A percentile compares a stretch with the other conserved stretches of the same genome.
phyloP scores from a whole-genome alignment of 169 alveolate species.

The Plasmodium billcollinsi region DNA sequence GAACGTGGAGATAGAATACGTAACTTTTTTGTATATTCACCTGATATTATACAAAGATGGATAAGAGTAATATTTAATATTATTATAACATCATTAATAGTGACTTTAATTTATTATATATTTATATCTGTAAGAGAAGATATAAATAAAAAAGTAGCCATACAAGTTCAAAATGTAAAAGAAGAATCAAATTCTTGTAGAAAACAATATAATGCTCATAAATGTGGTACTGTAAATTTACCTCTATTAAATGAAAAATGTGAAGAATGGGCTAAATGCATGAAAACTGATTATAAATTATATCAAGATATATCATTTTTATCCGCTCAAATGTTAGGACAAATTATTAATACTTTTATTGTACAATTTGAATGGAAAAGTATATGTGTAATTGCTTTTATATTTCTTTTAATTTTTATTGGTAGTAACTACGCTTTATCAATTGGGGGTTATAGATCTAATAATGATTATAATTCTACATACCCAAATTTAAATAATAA shows the following conservation, averaged over 20 bases:
- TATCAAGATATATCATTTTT: constrained; percentile 73
- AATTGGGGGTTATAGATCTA: constrained; percentile 36
- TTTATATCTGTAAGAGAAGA: constrained; percentile 71
- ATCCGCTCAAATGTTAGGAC: constrained; percentile 76
- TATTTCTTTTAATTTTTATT: constrained; percentile 70
- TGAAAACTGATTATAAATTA: constrained; percentile 68
- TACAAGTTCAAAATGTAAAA: constrained; percentile 67
- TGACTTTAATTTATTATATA: constrained; percentile 54
- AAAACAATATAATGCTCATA: constrained; percentile 72
- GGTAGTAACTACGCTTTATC: constrained; percentile 77
- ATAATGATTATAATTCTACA: constrained; percentile 1
- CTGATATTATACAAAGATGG: constrained; percentile 77
- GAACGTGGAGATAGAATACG: constrained; percentile 8
- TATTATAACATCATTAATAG: constrained; percentile 65
- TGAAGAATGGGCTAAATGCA: constrained; percentile 75
- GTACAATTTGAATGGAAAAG: constrained; percentile 78
- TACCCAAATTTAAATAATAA: constrained; percentile 8
- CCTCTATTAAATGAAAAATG: constrained; percentile 73
- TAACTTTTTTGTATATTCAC: constrained; percentile 54
- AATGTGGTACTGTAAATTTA: constrained; percentile 75
- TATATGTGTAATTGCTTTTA: constrained; percentile 75
- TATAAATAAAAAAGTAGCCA: constrained; percentile 71
- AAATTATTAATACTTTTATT: constrained; percentile 71
- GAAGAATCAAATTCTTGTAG: constrained; percentile 71
- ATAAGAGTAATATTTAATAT: constrained; percentile 69